Percentiles rank a stretch among this genome's conserved stretches.
Conservation (phyloP, 805 yeast genomes). For the Wickerhamomyces hampshirensis region DNA sequence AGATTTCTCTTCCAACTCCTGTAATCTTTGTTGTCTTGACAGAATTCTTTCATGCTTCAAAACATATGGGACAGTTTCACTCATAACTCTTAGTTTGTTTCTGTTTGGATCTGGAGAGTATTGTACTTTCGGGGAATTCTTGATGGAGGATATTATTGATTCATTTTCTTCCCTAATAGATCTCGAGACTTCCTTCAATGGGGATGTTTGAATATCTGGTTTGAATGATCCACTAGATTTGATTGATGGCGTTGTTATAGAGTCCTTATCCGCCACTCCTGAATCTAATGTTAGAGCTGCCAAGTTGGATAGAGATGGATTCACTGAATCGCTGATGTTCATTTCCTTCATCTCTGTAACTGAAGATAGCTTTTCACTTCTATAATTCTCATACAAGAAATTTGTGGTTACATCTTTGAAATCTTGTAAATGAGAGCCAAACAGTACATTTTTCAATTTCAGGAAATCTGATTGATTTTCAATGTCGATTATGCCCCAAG, state of each 20-base stretch:
- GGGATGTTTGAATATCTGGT: conserved; percentile 27
- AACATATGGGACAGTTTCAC: conserved; percentile 83
- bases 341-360: conserved; percentile 33
- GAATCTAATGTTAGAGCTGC: conserved; percentile 38
- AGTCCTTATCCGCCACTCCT: not conserved
- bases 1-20: conserved; percentile 72
- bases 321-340: conserved; percentile 23
- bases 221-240: conserved; percentile 8
- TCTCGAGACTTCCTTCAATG: conserved; percentile 33
- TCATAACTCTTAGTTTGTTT: conserved; percentile 65
- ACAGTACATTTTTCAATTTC: conserved; percentile 59
- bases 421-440: conserved; percentile 81
- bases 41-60: conserved; percentile 70
- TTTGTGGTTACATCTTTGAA: conserved; percentile 78
- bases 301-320: conserved; percentile 60
- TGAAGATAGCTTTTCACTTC: conserved; percentile 69
- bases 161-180: conserved; percentile 34
- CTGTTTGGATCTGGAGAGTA: conserved; percentile 39
- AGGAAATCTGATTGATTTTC: conserved; percentile 49
- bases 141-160: conserved; percentile 31
- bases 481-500: conserved; percentile 67
- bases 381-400: conserved; percentile 68
- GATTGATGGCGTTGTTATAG: conserved; percentile 14
- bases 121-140: conserved; percentile 29
- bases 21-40: conserved; percentile 72